phyloP scores from a whole-genome alignment of 257 asterid species.

The Mitragyna speciosa region DNA sequence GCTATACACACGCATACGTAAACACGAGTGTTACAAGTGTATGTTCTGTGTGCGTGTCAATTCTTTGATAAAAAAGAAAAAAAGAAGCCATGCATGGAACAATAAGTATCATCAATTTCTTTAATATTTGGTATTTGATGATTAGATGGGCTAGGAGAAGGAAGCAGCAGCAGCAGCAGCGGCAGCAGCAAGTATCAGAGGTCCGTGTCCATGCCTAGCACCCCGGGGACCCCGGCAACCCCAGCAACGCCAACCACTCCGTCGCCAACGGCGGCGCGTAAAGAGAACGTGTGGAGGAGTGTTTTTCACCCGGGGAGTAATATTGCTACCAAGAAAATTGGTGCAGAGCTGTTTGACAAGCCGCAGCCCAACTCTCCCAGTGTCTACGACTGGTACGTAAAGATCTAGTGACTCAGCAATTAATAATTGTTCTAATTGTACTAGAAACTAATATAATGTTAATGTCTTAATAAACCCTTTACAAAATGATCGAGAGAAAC shows the following conservation, averaged over 20 bases:
- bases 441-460: too few species aligned
- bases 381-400: conserved; percentile 84
- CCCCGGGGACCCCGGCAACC: conserved; percentile 45
- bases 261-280: conserved; percentile 58
- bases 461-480: too few species aligned
- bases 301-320: conserved; percentile 98
- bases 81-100: neutral
- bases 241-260: conserved; percentile 59
- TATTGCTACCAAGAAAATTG: conserved; percentile 63
- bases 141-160: conserved; percentile 43
- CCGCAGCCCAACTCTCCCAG: conserved; percentile 91
- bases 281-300: conserved; percentile 93
- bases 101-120: too few species aligned
- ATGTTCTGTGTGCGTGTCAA: neutral
- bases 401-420: too few species aligned
- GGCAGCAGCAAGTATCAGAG: conserved; percentile 37
- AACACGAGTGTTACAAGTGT: too few species aligned
- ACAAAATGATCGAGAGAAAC: neutral
- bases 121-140: neutral
- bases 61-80: too few species aligned
- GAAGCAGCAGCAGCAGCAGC: conserved; percentile 41
- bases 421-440: too few species aligned
- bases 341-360: conserved; percentile 73
- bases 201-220: conserved; percentile 60
- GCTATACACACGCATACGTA: too few species aligned